These are phyloP conservation scores for Beauveria bassiana DNA, from an alignment of 2,329 filamentous ascomycete species.

Conservation along the genomic window DNA sequence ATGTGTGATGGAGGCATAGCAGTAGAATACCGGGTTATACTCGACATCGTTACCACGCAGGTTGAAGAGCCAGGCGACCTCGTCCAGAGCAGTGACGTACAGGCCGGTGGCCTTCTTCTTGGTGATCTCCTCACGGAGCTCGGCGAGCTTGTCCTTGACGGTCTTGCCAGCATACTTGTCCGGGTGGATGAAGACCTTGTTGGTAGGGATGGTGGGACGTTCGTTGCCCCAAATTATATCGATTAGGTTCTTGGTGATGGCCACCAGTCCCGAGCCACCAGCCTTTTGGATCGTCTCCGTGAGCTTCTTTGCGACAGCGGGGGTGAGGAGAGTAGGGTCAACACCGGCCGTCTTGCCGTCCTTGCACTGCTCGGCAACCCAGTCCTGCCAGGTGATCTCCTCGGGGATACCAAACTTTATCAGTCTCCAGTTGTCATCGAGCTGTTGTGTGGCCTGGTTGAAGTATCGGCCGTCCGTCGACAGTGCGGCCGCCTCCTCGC, in stretches of 20 bases:
- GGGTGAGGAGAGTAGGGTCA: conserved; percentile 80
- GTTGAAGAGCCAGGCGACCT: conserved; percentile 98
- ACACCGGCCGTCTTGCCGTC: conserved; percentile 85
- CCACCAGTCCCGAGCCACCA: conserved; percentile 67
- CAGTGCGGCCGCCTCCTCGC: conserved; percentile 75
- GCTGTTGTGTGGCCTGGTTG: conserved; percentile 86
- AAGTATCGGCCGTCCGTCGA: conserved; percentile 97
- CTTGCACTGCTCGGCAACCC: conserved; percentile 79
- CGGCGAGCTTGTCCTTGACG: conserved; percentile 73
- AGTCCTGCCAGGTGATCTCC: conserved; percentile 96
- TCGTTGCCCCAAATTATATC: conserved; percentile 78
- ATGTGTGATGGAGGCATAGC: conserved; percentile 82
- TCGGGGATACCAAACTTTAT: conserved; percentile 90
- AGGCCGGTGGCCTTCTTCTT: conserved; percentile 86
- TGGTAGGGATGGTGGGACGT: conserved; percentile 65
- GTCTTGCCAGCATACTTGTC: conserved; percentile 73
- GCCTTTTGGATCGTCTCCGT: conserved; percentile 80
- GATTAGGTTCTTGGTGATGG: conserved; percentile 76
- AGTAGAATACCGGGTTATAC: conserved; percentile 98
- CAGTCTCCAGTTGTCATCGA: conserved; percentile 85
- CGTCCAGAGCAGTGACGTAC: conserved; percentile 89
- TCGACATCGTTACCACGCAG: conserved; percentile 89
- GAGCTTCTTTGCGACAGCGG: conserved; percentile 56
- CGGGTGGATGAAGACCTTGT: conserved; percentile 65
- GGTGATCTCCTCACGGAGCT: conserved; percentile 81